Conservation (phyloP, 805 yeast species). For the Cyberlindnera mississippiensis region DNA sequence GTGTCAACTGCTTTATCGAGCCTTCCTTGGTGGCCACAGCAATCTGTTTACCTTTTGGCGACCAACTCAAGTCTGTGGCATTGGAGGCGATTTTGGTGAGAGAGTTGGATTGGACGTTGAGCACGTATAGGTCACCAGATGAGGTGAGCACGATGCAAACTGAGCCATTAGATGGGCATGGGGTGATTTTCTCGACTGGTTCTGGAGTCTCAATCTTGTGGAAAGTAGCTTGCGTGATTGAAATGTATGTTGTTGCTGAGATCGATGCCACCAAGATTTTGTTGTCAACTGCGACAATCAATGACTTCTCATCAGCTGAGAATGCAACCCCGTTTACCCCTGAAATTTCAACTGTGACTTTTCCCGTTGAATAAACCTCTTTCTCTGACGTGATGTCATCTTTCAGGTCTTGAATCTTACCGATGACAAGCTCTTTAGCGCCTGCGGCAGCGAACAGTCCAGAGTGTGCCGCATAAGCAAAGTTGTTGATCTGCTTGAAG, state of each 20-base stretch:
- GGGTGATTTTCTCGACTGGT: constrained; percentile 19
- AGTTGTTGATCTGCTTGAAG: constrained; percentile 32
- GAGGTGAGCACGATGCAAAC: constrained; percentile 19
- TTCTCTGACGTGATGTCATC: constrained; percentile 24
- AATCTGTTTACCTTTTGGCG: constrained; percentile 22
- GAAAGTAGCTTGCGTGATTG: constrained; percentile 9
- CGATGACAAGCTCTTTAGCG: constrained; percentile 32
- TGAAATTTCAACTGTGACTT: constrained; percentile 18
- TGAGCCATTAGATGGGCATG: constrained; percentile 22
- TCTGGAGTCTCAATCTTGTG: constrained; percentile 9
- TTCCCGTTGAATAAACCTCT: constrained; percentile 15
- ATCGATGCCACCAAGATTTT: constrained; percentile 20
- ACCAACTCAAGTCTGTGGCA: constrained; percentile 25
- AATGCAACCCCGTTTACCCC: constrained; percentile 31
- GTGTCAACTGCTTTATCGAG: constrained; percentile 12
- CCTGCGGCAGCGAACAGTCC: constrained; percentile 38
- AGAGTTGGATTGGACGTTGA: constrained; percentile 6
- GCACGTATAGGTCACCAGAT: constrained; percentile 14
- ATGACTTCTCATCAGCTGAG: constrained; percentile 27
- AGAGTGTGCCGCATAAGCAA: constrained; percentile 33
- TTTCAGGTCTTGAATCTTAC: constrained; percentile 32
- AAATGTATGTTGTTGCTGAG: constrained; percentile 2
- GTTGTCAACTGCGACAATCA: constrained; percentile 30
- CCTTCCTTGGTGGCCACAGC: constrained; percentile 17
- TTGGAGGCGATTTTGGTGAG: constrained; percentile 10